Percentiles rank a stretch among this genome's conserved stretches.
phyloP scores from a whole-genome alignment of 2,329 filamentous ascomycete species.

The Sphaerostilbella broomeana region DNA sequence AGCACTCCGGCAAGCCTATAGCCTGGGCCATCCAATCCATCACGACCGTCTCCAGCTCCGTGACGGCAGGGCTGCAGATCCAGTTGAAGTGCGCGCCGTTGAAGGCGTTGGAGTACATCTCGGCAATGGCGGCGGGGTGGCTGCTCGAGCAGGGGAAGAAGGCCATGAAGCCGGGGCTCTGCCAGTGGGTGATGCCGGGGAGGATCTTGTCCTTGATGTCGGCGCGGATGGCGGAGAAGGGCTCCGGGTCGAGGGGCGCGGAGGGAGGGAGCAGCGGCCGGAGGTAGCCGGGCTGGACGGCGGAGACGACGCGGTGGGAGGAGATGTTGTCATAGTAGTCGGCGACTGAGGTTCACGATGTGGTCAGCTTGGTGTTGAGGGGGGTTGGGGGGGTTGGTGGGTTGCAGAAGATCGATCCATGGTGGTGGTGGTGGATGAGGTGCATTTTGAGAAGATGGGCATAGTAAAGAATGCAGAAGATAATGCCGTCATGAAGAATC shows the following conservation, averaged over 20 bases:
- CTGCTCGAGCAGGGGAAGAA: constrained; percentile 83
- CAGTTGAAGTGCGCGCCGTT: constrained; percentile 93
- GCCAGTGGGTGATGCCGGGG: constrained; percentile 91
- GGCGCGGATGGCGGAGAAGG: constrained; percentile 71
- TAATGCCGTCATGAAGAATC: background rate
- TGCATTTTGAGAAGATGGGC: background rate
- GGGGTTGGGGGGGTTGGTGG: constrained; percentile 5
- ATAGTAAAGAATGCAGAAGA: background rate
- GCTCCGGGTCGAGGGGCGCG: constrained; percentile 60
- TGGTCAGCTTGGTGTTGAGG: constrained; percentile 2
- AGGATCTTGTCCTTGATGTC: constrained; percentile 84
- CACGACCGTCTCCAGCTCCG: constrained; percentile 87
- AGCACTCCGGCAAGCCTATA: constrained; percentile 66
- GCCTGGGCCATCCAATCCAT: constrained; percentile 85
- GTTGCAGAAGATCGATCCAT: too few relatives aligned
- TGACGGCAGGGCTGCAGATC: constrained; percentile 88
- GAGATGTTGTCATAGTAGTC: constrained; percentile 74
- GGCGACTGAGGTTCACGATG: constrained; percentile 52
- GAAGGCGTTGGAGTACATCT: constrained; percentile 86
- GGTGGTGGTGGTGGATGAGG: too few relatives aligned
- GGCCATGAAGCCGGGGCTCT: constrained; percentile 90
- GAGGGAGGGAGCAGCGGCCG: constrained; percentile 65
- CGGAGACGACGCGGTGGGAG: constrained; percentile 64
- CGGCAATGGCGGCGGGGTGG: constrained; percentile 80
- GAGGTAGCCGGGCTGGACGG: constrained; percentile 79